phyloP scores from a whole-genome alignment of 2,329 filamentous ascomycete species.

The Ophiostoma piceae region DNA sequence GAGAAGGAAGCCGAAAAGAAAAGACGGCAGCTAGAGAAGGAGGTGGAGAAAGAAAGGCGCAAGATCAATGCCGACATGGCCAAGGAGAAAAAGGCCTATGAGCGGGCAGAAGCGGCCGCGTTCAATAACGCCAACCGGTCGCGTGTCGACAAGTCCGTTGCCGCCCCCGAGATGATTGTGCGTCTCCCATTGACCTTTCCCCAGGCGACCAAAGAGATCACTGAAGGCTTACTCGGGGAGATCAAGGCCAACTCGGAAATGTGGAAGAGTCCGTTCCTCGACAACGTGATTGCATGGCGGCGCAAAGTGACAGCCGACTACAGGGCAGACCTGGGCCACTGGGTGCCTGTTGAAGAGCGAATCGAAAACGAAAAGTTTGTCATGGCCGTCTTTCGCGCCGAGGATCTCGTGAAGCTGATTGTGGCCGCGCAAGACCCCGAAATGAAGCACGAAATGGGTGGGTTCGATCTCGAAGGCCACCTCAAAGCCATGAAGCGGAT shows the following conservation, averaged over 20 bases:
- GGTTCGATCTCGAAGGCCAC: conserved; percentile 50
- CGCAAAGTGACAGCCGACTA: conserved; percentile 61
- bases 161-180: conserved; percentile 71
- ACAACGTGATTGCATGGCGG: conserved; percentile 60
- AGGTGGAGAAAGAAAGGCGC: conserved; percentile 52
- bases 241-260: conserved; percentile 44
- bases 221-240: conserved; percentile 47
- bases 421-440: conserved; percentile 33
- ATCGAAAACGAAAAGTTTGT: conserved; percentile 56
- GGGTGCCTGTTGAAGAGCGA: conserved; percentile 55
- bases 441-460: conserved; percentile 33
- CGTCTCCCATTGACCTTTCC: conserved; percentile 58
- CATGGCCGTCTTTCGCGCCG: conserved; percentile 56
- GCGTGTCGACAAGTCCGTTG: conserved; percentile 66
- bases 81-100: conserved; percentile 56
- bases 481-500: conserved; percentile 49
- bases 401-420: conserved; percentile 60
- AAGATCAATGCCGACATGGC: conserved; percentile 52
- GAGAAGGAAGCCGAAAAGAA: conserved; percentile 52
- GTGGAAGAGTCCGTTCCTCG: conserved; percentile 42
- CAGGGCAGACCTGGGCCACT: conserved; percentile 56
- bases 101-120: conserved; percentile 61
- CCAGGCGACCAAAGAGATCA: conserved; percentile 41
- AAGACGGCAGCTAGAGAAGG: conserved; percentile 51
- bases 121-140: conserved; percentile 69